These are phyloP conservation scores for Saccharomyces hybrid DNA, from an alignment of 1,139 yeast genomes.

Conservation along the genomic window DNA sequence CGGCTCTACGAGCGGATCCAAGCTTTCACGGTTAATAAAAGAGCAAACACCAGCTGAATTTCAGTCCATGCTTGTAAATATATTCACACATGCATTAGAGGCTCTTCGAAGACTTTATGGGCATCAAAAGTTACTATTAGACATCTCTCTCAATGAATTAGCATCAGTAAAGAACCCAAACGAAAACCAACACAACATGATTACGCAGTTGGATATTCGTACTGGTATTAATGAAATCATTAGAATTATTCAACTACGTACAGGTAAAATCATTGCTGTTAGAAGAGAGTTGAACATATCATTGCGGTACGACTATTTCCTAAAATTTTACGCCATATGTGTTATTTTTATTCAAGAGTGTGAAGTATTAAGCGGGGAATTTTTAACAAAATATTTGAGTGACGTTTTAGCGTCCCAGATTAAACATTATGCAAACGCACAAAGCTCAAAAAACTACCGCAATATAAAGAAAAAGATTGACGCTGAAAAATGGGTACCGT, in stretches of 20 bases:
- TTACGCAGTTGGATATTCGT: constrained; percentile 57
- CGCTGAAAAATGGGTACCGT: constrained; percentile 75
- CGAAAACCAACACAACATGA: constrained; percentile 34
- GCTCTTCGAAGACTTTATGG: constrained; percentile 64
- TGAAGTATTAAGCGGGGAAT: constrained; percentile 74
- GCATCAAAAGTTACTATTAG: constrained; percentile 75
- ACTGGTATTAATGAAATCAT: constrained; percentile 49
- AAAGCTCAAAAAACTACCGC: constrained; percentile 46
- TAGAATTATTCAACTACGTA: constrained; percentile 64
- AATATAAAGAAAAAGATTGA: constrained; percentile 47
- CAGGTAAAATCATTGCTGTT: constrained; percentile 72
- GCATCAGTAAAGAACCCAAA: constrained; percentile 22
- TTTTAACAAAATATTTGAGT: constrained; percentile 54
- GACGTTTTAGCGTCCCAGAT: constrained; percentile 65
- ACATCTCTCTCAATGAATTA: constrained; percentile 55
- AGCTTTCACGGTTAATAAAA: constrained; percentile 50
- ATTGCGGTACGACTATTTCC: constrained; percentile 47
- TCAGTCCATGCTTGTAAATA: constrained; percentile 56
- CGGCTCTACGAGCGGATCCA: constrained; percentile 20
- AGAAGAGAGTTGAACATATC: constrained; percentile 66
- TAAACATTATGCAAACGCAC: constrained; percentile 49
- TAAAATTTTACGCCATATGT: constrained; percentile 59
- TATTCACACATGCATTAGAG: constrained; percentile 60
- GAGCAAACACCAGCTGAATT: constrained; percentile 67
- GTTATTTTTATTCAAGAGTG: constrained; percentile 73